phyloP scores from a whole-genome alignment of 768 basidiomycete species.

The Termitomyces sp. region DNA sequence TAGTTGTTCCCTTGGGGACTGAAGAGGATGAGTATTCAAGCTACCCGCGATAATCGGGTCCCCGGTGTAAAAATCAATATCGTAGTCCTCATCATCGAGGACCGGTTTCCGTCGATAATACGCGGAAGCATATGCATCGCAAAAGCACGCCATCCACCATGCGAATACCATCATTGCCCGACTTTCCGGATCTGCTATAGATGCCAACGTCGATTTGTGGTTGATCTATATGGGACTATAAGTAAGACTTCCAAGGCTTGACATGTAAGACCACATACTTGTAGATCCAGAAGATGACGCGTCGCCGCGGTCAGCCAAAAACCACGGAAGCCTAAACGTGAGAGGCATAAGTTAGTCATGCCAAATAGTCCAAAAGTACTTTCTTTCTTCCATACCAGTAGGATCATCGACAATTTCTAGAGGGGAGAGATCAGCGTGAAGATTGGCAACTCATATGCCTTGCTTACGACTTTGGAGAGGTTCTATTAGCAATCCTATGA shows the following conservation, averaged over 20 bases:
- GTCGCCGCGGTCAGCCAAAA: constrained; percentile 81
- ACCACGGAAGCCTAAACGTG: constrained; percentile 62
- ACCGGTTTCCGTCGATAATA: constrained; percentile 85
- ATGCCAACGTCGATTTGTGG: constrained; percentile 72
- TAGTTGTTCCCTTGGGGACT: constrained; percentile 72
- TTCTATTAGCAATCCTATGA: constrained; percentile 78
- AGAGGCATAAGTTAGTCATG: neutral
- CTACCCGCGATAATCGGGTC: constrained; percentile 52
- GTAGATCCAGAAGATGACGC: constrained; percentile 71
- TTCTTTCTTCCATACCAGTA: constrained; percentile 41
- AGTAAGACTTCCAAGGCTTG: constrained; percentile 3
- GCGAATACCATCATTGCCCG: constrained; percentile 86
- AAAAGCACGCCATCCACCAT: constrained; percentile 90
- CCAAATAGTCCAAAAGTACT: constrained; percentile 5
- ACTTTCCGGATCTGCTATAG: constrained; percentile 67
- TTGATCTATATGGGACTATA: constrained; percentile 52
- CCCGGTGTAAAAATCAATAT: constrained; percentile 81
- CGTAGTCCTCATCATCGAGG: constrained; percentile 85
- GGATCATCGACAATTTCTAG: constrained; percentile 70
- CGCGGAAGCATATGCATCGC: constrained; percentile 77
- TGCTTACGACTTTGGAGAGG: constrained; percentile 82
- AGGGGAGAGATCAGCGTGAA: constrained; percentile 8
- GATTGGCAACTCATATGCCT: constrained; percentile 5
- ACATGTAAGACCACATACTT: constrained; percentile 35
- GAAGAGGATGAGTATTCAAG: constrained; percentile 38